Base-by-base conservation (phyloP, 345 rosid genomes). In the Eucalyptus camaldulensis region DNA sequence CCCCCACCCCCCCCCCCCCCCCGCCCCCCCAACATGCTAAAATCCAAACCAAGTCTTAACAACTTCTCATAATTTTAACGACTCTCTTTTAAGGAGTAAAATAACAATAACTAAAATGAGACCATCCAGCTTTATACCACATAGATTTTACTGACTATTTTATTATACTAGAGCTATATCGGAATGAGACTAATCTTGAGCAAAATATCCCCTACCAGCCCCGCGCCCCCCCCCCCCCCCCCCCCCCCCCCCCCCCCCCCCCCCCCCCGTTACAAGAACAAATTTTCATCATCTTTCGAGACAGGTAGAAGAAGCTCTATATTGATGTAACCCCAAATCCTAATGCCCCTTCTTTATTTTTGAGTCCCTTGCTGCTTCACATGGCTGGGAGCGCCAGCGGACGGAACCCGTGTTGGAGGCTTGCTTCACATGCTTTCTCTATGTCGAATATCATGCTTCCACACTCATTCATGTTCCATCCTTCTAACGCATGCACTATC, bases 401-500 rank as follows among this genome's bases (percentile, higher is more conserved):
- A 33, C 90, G 91, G 90, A 95, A 95, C n/a, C 95, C 95, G 87
- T 92, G 95, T 80, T 89, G 91, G 58, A 93, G 94, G 91, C 89
- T 90, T n/a, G 94, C 94, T 85, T 94, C 90, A 96, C 96, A 95
- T 7, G 90, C 90, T 72, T 90, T 87, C 14, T 94, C 89, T 80
- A 89, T 53, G 76, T 91, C 91, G 21, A 86, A 58, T 86, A 91
- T 88, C 22, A 8, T 86, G 88, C 90, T 45, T 8, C 96, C 96
- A 24, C 93, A 94, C 89, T 95, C 97, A 47, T 94, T 92, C 54
- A 69, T 86, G 33, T 88, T 87, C 94, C 94, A 94, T 69, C 92
- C 95, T 91, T 95, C 95, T 43, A 93, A 88, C 49, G 93, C 95
- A 83, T 94, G 97, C 49, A 95, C 37, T 88, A 94, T 91, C 76